Evolutionary conservation across 2,329 filamentous ascomycete species (phyloP), one percentile per base, ranked within the genome.

Genomic region (Drechmeria coniospora): DNA sequence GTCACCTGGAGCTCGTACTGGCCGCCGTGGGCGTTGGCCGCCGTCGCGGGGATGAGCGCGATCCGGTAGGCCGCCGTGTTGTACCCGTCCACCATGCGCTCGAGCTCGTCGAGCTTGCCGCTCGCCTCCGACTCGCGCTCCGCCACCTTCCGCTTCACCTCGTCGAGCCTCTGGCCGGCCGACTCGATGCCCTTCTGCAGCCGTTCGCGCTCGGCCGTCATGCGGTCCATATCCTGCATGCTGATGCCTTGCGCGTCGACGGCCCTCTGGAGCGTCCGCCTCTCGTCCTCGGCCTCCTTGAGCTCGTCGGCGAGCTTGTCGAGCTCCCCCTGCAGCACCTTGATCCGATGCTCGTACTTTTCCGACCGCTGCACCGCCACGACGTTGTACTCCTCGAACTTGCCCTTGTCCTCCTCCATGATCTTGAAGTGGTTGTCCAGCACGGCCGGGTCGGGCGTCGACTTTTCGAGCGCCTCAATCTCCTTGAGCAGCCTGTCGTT

Each of bases 141-240:
- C 12, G 76, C 68, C 1, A 90, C 79, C 39, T 73, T 77, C 38
- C 71, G 77, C 58, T 92, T 92, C 7, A 78, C 69, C 36, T 95
- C 90, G 32, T 94, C 86, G 0, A 94, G 63, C 28, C 82, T 69
- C 30, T 70, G 64, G 5, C 72, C 65, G 0, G 82, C 79, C 2
- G 75, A 69, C 42, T 93, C 83, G 24, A 93, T 77, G 23, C 77
- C 80, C 43, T 79, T 86, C 38, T 92, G 82, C n/a, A 98, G 67
- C 25, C 90, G 75, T 45, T 98, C 90, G 29, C 86, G 76, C 51
- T 98, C 90, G 20, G 81, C 77, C 41, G 84, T 93, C 87, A 98
- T 94, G 52, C 90, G 83, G 65, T 98, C 90, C 47, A 98, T 95
- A 66, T 98, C 90, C 56, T 90, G 80, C 56, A 94, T 92, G 44